phyloP scores from a whole-genome alignment of 148 eudicot species.

The Rhododendron henanense region DNA sequence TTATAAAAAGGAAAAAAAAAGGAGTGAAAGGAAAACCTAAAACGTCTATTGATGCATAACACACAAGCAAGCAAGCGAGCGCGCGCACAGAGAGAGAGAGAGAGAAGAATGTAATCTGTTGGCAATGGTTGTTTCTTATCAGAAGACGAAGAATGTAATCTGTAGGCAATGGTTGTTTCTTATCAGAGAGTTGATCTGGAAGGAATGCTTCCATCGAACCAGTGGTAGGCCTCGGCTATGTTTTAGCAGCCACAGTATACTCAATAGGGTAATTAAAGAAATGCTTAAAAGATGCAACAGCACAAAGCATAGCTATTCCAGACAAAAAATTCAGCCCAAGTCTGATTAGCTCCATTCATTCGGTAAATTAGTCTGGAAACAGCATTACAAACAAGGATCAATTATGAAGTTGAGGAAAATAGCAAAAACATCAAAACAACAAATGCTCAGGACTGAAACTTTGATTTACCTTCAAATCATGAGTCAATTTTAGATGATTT shows the following conservation, averaged over 20 bases:
- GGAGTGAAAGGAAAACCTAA: background rate
- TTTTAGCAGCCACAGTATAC: background rate
- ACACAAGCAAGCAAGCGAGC: background rate
- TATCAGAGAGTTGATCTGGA: background rate
- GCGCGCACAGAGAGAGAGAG: background rate
- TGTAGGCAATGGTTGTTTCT: background rate
- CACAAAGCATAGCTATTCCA: background rate
- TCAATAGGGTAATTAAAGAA: background rate
- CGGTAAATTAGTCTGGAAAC: background rate
- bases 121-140: background rate
- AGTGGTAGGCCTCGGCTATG: background rate
- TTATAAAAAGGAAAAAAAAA: background rate
- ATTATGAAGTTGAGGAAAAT: background rate
- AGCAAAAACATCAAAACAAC: background rate
- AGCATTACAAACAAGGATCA: background rate
- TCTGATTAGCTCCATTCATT: background rate
- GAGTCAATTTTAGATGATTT: constrained; percentile 59
- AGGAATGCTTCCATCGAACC: background rate
- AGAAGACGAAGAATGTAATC: background rate
- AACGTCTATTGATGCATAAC: background rate
- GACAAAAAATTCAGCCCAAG: background rate
- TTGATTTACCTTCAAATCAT: constrained; percentile 61
- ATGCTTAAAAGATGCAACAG: background rate
- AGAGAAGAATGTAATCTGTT: background rate
- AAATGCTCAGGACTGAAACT: background rate